Base-by-base conservation (phyloP, 352 stramenopile species). In the Stramenopiles sp. region DNA sequence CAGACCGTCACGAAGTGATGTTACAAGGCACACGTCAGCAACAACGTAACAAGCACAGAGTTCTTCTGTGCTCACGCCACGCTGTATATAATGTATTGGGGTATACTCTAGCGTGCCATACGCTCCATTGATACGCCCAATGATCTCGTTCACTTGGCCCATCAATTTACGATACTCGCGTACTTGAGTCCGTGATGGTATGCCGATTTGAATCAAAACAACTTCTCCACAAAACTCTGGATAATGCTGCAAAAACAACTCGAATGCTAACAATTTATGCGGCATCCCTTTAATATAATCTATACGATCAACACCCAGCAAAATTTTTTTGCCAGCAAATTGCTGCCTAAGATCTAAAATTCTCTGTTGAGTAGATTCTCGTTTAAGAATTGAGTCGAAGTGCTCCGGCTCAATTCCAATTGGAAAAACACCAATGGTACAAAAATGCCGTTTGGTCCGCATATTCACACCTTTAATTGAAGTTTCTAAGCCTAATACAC, bases 191-290 rank as follows among this genome's bases (percentile, higher is more conserved):
- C 91, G 88, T 0, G 88, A 93, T 22, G 92, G 94, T 44, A 98
- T 95, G 22, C 89, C 94, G 67, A 98, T 95, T 86, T 97, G 93
- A 71, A 98, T 91, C 1, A 98, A 82, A 31, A 95, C 90, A 80
- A 97, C 92, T 83, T 95, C 95, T 22, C 93, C 92, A 27, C 91
- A 88, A 83, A 91, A 94, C 81, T 97, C 88, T 0, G 91, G 90
- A 80, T 93, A 90, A 81, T 88, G 85, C 14, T 88, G 87, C 0
- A 95, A 82, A 82, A 94, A 94, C 0, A 91, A 85, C 81, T 95
- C 91, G 85, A 95, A 92, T 14, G 90, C 90, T 27, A 94, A 82
- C 75, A 95, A 80, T 81, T 91, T 91, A 82, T 94, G 88, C 22
- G 91, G 91, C 78, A 95, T 94, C 0, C 91, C 91, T 84, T 94